phyloP scores from a whole-genome alignment of 768 basidiomycete genomes.

The Mycena rosella region DNA sequence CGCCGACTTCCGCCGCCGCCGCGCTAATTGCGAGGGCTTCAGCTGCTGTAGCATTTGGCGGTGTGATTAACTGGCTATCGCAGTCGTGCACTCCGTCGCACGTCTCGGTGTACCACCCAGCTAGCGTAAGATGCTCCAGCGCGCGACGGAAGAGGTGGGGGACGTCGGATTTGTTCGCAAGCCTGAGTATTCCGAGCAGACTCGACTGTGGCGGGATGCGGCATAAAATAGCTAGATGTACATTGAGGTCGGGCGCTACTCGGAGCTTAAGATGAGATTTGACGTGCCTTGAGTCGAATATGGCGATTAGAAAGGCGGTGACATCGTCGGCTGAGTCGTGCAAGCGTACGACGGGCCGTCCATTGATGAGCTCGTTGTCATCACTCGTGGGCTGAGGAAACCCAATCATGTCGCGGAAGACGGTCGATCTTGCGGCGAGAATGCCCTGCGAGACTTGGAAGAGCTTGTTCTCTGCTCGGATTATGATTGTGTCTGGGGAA shows the following conservation, averaged over 20 bases:
- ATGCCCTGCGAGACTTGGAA: constrained; percentile 6
- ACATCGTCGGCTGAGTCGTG: constrained; percentile 2
- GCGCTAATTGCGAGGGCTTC: not conserved
- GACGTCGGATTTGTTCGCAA: constrained; percentile 8
- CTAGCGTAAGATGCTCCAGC: not conserved
- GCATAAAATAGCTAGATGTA: constrained; percentile 8
- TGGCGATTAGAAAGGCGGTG: not conserved
- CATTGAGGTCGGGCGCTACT: not conserved
- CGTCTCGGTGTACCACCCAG: not conserved
- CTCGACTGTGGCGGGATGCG: not conserved
- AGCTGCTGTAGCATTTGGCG: not conserved
- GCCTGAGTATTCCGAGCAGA: not conserved
- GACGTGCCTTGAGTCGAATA: constrained; percentile 9
- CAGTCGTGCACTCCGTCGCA: not conserved
- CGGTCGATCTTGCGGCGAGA: constrained; percentile 1
- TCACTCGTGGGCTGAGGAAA: constrained; percentile 7
- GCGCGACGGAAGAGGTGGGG: not conserved
- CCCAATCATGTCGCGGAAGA: constrained; percentile 17
- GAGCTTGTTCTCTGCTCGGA: constrained; percentile 9
- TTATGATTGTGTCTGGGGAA: not conserved
- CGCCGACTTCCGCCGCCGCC: not conserved
- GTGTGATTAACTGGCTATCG: not conserved
- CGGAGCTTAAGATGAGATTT: not conserved
- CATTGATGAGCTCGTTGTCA: not conserved
- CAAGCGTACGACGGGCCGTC: constrained; percentile 4